Evolutionary conservation across 768 basidiomycete species (phyloP), one percentile per base, ranked within the genome.

Genomic region (Leccinum imitatum): DNA sequence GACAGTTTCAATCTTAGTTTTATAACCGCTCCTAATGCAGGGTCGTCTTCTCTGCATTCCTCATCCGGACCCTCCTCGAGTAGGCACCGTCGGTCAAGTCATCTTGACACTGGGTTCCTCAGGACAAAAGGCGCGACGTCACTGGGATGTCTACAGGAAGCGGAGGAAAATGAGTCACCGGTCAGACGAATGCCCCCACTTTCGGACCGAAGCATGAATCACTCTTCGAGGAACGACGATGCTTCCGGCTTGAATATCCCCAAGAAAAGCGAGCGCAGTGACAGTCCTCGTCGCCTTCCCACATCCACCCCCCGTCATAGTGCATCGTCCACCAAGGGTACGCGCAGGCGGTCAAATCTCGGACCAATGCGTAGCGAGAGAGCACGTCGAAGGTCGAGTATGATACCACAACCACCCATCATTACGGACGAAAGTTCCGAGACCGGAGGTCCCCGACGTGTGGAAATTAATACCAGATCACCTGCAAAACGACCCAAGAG

Each of bases 361-460:
- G 92, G 91, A 5, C 82, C 88, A n/a, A 67, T 86, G 71, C 85
- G 92, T 37, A 80, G 76, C 60, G 92, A 93, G 71, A 90, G 89
- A 71, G 75, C 76, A 14, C 78, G 90, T 60, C 79, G 92, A 59
- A 81, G 91, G 59, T 92, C 91, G 41, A 94, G 92, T 68, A 74
- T 91, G 78, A 90, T 93, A 61, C 87, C 87, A n/a, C 84, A 85
- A 62, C 80, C 84, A 53, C 81, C 84, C 15, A 78, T 81, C n/a
- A 75, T 70, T 47, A 70, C 69, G 25, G 76, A 72, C 35, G 82
- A 82, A 25, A 67, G 69, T 7, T 37, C 57, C 15, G 67, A 77
- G 60, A 70, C 65, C 37, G 55, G 54, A 17, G 76, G 75, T 27
- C 64, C 76, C 65, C 68, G 83, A 61, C 75, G 87, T 25, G 73